A percentile compares a stretch with the other conserved stretches of the same genome.
Evolutionary conservation across 345 rosid species (phyloP).

Genomic region (Salix udensis): DNA sequence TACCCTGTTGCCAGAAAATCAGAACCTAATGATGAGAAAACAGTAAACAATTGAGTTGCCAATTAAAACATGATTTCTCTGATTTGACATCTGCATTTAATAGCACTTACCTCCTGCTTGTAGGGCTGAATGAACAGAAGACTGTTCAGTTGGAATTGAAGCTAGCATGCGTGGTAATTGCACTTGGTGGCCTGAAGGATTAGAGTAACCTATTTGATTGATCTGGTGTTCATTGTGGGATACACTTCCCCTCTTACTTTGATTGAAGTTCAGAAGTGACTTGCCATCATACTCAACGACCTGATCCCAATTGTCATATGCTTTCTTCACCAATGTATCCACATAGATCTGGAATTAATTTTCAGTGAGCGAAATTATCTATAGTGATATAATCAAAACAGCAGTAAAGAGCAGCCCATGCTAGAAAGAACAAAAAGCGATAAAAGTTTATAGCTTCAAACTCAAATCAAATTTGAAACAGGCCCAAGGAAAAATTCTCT

Average conservation of each 20-base stretch:
- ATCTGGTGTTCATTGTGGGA: slow-evolving; percentile 47
- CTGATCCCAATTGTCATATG: slow-evolving; percentile 85
- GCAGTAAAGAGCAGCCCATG: background rate
- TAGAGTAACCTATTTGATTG: slow-evolving; percentile 40
- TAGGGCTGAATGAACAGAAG: slow-evolving; percentile 48
- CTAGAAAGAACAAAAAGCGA: background rate
- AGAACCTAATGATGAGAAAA: slow-evolving; percentile 2
- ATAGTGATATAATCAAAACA: too few relatives aligned
- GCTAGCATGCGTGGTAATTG: slow-evolving; percentile 49
- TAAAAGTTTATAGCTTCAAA: background rate
- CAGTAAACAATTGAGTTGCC: background rate
- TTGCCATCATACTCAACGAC: slow-evolving; percentile 91
- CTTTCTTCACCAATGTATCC: slow-evolving; percentile 82
- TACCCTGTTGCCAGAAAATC: slow-evolving; percentile 38
- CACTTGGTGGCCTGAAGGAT: slow-evolving; percentile 47
- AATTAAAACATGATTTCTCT: background rate
- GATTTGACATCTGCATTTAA: background rate
- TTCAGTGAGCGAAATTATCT: slow-evolving; percentile 1
- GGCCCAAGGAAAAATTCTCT: too few relatives aligned
- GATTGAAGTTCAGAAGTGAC: slow-evolving; percentile 63
- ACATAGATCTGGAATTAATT: slow-evolving; percentile 62
- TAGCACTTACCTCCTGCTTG: slow-evolving; percentile 53
- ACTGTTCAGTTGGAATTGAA: slow-evolving; percentile 46
- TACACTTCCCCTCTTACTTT: slow-evolving; percentile 48
- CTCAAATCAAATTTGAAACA: too few relatives aligned